Evolutionary conservation across 192 early-diverging fungal species (phyloP), one percentile per base, ranked within the genome.

Genomic region (Backusella australiensis): DNA sequence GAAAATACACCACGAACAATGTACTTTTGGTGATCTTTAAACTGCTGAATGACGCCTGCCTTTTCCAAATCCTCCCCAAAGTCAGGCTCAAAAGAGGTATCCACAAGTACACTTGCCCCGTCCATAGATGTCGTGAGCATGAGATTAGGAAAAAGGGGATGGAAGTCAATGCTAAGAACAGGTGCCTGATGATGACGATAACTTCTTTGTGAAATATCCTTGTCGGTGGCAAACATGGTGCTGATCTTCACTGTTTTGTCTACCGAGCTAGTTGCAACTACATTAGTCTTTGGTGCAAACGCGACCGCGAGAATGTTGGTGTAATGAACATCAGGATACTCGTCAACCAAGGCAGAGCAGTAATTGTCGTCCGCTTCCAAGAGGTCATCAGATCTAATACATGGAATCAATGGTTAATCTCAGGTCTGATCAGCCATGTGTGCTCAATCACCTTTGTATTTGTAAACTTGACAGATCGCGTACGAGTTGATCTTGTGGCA

Each of bases 21-120:
- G 81, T 91, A 94, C 68, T 94, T 94, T 29, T 74, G 52, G 75
- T 96, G 94, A 74, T 93, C 87, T 66, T 88, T 87, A 74, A 89
- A 94, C 7, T 69, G 75, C 82, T 93, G 92, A 34, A 88, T 56
- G 14, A 83, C 63, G 8, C 74, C 74, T 6, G 74, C 66, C 15
- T 19, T 39, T 32, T 74, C 59, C 6, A 65, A n/a, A 23, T 75
- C 74, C 29, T 42, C 59, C 35, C 59, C 53, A 21, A 65, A 56
- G 19, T 56, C 26, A 23, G 67, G 38, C 34, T 69, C 44, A 21
- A 26, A 38, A 14, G 21, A 32, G 12, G 84, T 81, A 72, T 92
- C 78, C 7, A 84, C 80, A 32, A 90, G 74, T 17, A 80, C 79
- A 19, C 65, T 67, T 7, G 80, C 80, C 41, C 80, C 78, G 66